Evolutionary conservation across 345 rosid species (phyloP).

Genomic region (Combretum micranthum): DNA sequence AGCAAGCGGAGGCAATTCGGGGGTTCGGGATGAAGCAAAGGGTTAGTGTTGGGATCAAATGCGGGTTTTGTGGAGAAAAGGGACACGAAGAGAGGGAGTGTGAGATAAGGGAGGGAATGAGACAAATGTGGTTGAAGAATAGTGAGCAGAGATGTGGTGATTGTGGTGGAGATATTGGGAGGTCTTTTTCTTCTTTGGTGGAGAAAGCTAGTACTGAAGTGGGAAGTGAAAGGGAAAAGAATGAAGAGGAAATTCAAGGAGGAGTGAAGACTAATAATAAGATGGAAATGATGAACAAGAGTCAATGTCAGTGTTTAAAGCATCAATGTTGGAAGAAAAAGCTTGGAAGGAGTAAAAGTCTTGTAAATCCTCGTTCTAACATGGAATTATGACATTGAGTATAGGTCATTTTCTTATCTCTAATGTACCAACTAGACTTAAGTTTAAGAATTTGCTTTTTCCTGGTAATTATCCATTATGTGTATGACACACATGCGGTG

Average conservation of each 20-base stretch:
- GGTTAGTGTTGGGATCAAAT: slow-evolving; percentile 2
- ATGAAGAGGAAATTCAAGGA: not conserved
- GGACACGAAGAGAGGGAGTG: slow-evolving; percentile 20
- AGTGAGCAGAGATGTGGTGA: not conserved
- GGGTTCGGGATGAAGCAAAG: slow-evolving; percentile 5
- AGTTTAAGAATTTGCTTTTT: too few species aligned
- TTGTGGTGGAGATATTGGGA: not conserved
- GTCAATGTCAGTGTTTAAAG: slow-evolving; percentile 26
- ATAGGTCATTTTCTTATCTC: too few species aligned
- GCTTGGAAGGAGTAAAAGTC: slow-evolving; percentile 18
- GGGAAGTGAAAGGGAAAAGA: not conserved
- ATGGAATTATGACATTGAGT: not conserved
- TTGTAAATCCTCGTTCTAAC: slow-evolving; percentile 7
- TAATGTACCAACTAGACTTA: too few species aligned
- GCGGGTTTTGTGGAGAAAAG: slow-evolving; percentile 24
- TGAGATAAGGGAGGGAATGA: slow-evolving; percentile 17
- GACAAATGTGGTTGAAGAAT: slow-evolving; percentile 16
- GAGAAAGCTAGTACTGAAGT: not conserved
- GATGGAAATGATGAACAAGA: slow-evolving; percentile 9
- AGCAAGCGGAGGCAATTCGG: slow-evolving; percentile 8
- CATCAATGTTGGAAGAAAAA: slow-evolving; percentile 32
- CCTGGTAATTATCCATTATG: too few species aligned
- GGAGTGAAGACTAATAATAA: slow-evolving; percentile 3
- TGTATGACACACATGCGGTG: too few species aligned
- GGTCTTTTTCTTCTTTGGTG: not conserved